Percentiles rank a stretch among this genome's conserved stretches.
phyloP scores from a whole-genome alignment of 139 green algal genomes.

The Coccomyxa sp. region DNA sequence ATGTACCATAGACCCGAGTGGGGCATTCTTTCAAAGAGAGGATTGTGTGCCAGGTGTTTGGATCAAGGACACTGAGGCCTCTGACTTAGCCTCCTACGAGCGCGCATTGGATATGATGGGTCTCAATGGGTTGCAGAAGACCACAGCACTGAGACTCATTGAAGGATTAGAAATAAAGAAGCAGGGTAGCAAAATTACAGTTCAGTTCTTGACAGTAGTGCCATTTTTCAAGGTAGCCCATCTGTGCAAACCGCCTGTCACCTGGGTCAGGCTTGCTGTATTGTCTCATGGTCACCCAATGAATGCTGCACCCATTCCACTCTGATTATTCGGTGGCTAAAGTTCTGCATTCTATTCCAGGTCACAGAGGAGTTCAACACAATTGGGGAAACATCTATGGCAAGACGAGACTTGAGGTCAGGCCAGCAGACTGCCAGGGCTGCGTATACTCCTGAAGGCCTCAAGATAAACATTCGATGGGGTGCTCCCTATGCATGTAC shows the following conservation, averaged over 20 bases:
- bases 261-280: too few species aligned
- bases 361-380: too few species aligned
- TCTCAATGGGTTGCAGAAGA: constrained; percentile 24
- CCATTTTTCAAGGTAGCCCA: constrained; percentile 35
- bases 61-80: constrained; percentile 2
- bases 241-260: not conserved
- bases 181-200: not conserved
- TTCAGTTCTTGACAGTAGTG: constrained; percentile 39
- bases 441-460: too few species aligned
- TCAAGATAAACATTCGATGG: too few species aligned
- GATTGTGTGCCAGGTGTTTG: not conserved
- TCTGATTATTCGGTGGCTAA: too few species aligned
- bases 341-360: too few species aligned
- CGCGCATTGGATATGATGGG: constrained; percentile 21
- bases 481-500: too few species aligned
- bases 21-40: not conserved
- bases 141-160: constrained; percentile 34
- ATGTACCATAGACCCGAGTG: not conserved
- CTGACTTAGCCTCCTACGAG: constrained; percentile 20
- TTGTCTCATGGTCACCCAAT: too few species aligned
- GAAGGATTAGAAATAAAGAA: constrained; percentile 35
- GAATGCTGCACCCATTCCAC: too few species aligned
- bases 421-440: too few species aligned
- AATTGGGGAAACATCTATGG: too few species aligned
- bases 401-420: too few species aligned